Conservation (phyloP, 2,329 filamentous ascomycete species). For the Penicillium carneum region DNA sequence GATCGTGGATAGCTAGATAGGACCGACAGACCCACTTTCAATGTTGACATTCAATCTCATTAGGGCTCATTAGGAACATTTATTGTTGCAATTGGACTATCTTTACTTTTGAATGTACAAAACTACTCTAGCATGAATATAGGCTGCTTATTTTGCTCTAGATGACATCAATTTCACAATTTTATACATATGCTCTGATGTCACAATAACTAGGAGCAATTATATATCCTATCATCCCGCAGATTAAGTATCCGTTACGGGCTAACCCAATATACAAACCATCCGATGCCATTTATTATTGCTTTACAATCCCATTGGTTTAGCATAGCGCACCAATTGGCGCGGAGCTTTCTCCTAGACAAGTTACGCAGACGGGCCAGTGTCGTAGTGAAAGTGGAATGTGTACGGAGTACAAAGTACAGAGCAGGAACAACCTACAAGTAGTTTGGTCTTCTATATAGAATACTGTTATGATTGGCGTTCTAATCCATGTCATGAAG, state of each 20-base stretch:
- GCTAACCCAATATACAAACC: no score
- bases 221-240: background rate
- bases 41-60: no score
- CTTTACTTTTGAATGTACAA: no score
- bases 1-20: accelerated
- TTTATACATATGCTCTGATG: background rate
- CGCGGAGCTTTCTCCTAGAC: no score
- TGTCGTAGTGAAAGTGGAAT: background rate
- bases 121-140: accelerated
- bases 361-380: background rate
- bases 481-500: background rate
- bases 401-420: background rate
- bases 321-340: no score
- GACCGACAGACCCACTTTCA: background rate
- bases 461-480: background rate
- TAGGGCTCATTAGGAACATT: background rate
- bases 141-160: background rate
- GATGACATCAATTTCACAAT: no score
- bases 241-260: no score
- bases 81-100: background rate
- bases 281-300: accelerated
- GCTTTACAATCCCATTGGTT: background rate
- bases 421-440: no score
- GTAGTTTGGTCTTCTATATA: background rate
- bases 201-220: background rate